A percentile compares a stretch with the other conserved stretches of the same genome.
Conservation (phyloP, 257 asterid species). For the Phtheirospermum japonicum region DNA sequence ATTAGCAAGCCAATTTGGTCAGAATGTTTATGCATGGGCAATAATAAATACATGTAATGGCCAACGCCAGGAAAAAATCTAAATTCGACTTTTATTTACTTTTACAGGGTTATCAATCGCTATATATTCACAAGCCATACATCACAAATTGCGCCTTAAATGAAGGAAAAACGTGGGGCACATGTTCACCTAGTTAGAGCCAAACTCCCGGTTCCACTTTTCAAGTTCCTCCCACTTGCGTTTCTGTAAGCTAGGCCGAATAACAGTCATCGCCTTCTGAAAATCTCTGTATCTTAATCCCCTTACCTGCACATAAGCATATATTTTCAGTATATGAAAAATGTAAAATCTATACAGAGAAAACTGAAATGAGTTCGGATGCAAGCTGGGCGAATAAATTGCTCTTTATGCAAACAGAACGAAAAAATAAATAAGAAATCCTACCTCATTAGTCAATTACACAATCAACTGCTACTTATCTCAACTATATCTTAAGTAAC, state of each 20-base stretch:
- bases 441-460: not conserved
- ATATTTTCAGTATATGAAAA: not conserved
- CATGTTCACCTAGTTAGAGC: conserved; percentile 52
- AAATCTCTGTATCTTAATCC: conserved; percentile 71
- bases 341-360: not conserved
- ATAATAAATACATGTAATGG: not conserved
- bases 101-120: conserved; percentile 17
- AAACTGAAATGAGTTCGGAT: not conserved
- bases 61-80: not conserved
- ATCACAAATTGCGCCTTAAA: conserved; percentile 9
- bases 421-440: not conserved
- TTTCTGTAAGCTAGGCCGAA: conserved; percentile 86
- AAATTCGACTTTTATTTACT: not conserved
- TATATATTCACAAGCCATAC: conserved; percentile 12
- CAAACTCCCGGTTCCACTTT: conserved; percentile 82
- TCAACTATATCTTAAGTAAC: not conserved
- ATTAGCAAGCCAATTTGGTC: too few relatives aligned
- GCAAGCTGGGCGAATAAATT: not conserved
- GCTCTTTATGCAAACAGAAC: too few relatives aligned
- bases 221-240: conserved; percentile 94
- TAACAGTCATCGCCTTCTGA: conserved; percentile 72
- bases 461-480: not conserved
- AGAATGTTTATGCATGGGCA: too few relatives aligned
- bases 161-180: not conserved
- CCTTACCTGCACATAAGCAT: conserved; percentile 58